Evolutionary conservation across 495 filamentous ascomycete species (phyloP), one percentile per base, ranked within the genome.

Genomic region (Darksidea phi): DNA sequence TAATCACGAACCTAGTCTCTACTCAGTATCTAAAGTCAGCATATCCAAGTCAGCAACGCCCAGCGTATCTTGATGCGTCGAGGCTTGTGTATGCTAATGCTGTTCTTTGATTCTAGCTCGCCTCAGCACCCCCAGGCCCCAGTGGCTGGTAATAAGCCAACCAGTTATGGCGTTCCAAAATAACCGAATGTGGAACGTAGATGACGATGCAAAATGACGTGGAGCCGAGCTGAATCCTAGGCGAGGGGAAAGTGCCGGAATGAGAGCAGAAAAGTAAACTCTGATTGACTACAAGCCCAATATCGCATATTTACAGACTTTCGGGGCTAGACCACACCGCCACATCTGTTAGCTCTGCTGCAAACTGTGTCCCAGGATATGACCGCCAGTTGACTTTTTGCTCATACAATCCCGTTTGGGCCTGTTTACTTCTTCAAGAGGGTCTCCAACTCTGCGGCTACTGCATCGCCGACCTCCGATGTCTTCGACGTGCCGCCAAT

Each of bases 391-490:
- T 43, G 41, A 15, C 41, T 6, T 3, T 13, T n/a, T 15, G 15
- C 18, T 15, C 5, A 6, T 3, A 4, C 4, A 15, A 15, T 13
- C 13, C 5, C 15, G 15, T 20, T 43, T 20, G 41, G 6, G 13
- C 18, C 13, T 43, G 13, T 49, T 15, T 60, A 65, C 26, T 62
- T 51, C 59, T 70, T 70, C 57, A 87, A 72, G 18, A 88, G 70
- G 64, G 78, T 76, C 54, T 77, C 80, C 25, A 95, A 71, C 71
- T 90, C 85, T 12, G 80, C 79, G 13, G 88, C 84, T 65, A 96
- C 81, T 1, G 88, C 89, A 75, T 96, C 87, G 24, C 91, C 93
- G 48, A 95, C 84, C 64, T 93, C 86, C n/a, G 73, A 75, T 0
- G 92, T 97, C 17, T 75, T 80, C 3, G 84, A 76, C 12, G 72